Evolutionary conservation across 768 basidiomycete species (phyloP).

Genomic region (Harrya chromipes): DNA sequence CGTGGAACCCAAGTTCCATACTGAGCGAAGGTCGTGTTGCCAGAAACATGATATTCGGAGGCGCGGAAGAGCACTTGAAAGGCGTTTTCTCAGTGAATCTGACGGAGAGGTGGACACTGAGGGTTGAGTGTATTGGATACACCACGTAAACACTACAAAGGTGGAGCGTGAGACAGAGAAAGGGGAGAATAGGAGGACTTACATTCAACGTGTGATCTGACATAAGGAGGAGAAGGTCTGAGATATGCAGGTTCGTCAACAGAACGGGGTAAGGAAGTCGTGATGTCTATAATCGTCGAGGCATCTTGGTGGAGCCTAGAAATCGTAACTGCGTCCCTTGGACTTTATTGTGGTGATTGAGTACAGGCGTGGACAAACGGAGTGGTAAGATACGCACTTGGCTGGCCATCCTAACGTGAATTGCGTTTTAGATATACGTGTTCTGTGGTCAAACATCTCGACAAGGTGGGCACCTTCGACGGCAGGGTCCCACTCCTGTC

Average conservation of each 20-base stretch:
- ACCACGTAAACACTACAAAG: constrained; percentile 81
- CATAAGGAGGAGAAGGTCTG: constrained; percentile 87
- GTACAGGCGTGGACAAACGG: constrained; percentile 1
- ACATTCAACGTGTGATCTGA: constrained; percentile 83
- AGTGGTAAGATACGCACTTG: constrained; percentile 62
- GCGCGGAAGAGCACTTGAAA: constrained; percentile 34
- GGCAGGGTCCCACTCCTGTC: constrained; percentile 92
- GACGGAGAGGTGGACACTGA: constrained; percentile 31
- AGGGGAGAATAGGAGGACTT: constrained; percentile 26
- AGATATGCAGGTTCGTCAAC: constrained; percentile 88
- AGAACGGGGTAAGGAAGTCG: constrained; percentile 91
- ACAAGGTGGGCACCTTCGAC: constrained; percentile 81
- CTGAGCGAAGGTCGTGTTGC: constrained; percentile 88
- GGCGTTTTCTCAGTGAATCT: constrained; percentile 32
- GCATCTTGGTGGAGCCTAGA: constrained; percentile 80
- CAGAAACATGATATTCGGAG: constrained; percentile 89
- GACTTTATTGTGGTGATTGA: constrained; percentile 45
- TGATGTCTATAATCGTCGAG: constrained; percentile 82
- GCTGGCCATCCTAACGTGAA: constrained; percentile 97
- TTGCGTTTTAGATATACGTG: constrained; percentile 85
- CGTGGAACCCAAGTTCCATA: constrained; percentile 77
- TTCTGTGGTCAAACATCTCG: constrained; percentile 83
- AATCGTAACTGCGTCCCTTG: constrained; percentile 92
- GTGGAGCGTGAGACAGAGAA: constrained; percentile 2
- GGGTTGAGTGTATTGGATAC: constrained; percentile 66